A percentile compares a stretch with the other conserved stretches of the same genome.
These are phyloP conservation scores for Musa troglodytarum DNA, from an alignment of 176 grass and related monocot genomes.

Conservation along the genomic window DNA sequence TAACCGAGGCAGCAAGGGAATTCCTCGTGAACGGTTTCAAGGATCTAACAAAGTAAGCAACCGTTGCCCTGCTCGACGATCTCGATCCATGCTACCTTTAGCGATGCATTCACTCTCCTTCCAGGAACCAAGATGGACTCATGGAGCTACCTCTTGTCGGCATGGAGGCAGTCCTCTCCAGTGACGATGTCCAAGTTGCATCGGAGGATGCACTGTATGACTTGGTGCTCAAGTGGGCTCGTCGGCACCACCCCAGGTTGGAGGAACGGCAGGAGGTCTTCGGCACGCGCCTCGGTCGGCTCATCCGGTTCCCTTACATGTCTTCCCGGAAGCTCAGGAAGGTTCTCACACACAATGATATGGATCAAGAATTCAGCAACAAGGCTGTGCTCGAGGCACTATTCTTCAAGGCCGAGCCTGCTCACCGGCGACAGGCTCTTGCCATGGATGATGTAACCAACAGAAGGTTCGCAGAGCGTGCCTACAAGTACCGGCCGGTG, in stretches of 20 bases:
- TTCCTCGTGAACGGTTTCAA: slow-evolving; percentile 86
- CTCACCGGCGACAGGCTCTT: slow-evolving; percentile 45
- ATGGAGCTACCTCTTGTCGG: slow-evolving; percentile 66
- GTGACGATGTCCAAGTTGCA: slow-evolving; percentile 59
- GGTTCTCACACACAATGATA: slow-evolving; percentile 46
- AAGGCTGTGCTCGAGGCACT: slow-evolving; percentile 61
- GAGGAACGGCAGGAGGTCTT: slow-evolving; percentile 65
- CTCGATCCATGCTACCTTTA: background rate
- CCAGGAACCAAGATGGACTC: slow-evolving; percentile 65
- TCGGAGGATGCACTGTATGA: slow-evolving; percentile 69
- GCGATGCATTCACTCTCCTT: slow-evolving; percentile 6
- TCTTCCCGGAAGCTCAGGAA: slow-evolving; percentile 56
- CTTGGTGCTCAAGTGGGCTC: slow-evolving; percentile 65
- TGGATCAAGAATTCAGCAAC: slow-evolving; percentile 49
- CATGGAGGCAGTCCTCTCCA: slow-evolving; percentile 63
- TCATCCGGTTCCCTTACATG: slow-evolving; percentile 71
- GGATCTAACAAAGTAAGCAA: slow-evolving; percentile 73
- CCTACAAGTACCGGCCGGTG: slow-evolving; percentile 64
- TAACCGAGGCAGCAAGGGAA: slow-evolving; percentile 85
- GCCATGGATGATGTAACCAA: slow-evolving; percentile 30
- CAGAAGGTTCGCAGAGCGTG: slow-evolving; percentile 32
- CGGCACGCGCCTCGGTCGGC: slow-evolving; percentile 45
- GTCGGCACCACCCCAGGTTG: slow-evolving; percentile 33
- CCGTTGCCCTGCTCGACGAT: slow-evolving; percentile 17
- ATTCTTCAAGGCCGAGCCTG: slow-evolving; percentile 55